These are phyloP conservation scores for Ceratonia siliqua DNA, from an alignment of 306 rosid species.

Conservation along the genomic window DNA sequence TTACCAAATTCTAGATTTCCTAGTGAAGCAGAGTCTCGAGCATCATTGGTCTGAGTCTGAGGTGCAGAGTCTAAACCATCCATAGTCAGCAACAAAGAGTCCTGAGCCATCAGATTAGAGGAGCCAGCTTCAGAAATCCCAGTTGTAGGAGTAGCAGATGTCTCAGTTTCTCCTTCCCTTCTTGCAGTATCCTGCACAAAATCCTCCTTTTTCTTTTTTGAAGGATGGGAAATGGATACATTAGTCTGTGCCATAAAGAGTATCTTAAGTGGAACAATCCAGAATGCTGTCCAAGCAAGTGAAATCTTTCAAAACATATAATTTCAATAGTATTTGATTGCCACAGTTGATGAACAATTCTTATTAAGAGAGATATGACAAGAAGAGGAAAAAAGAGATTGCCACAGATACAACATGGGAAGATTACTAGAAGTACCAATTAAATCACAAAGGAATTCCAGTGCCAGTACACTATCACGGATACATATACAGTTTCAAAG, in stretches of 20 bases:
- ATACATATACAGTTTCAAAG: neutral
- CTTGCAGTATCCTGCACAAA: constrained; percentile 30
- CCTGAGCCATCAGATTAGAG: constrained; percentile 13
- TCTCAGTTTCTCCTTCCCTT: constrained; percentile 25
- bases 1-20: constrained; percentile 32
- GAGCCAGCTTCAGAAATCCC: constrained; percentile 38
- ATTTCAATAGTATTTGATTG: neutral
- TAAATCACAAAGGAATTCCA: neutral
- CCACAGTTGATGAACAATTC: neutral
- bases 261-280: neutral
- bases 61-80: constrained; percentile 28
- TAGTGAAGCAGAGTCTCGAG: constrained; percentile 14
- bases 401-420: neutral
- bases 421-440: neutral
- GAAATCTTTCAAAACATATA: neutral
- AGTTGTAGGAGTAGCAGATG: constrained; percentile 26
- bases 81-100: neutral
- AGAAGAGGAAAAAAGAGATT: neutral
- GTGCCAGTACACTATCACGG: neutral
- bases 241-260: neutral
- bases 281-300: neutral
- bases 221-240: neutral
- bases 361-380: neutral
- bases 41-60: constrained; percentile 36
- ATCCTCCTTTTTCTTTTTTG: neutral